These are phyloP conservation scores for Xylaria longipes DNA, from an alignment of 495 filamentous ascomycete species.

Conservation along the genomic window DNA sequence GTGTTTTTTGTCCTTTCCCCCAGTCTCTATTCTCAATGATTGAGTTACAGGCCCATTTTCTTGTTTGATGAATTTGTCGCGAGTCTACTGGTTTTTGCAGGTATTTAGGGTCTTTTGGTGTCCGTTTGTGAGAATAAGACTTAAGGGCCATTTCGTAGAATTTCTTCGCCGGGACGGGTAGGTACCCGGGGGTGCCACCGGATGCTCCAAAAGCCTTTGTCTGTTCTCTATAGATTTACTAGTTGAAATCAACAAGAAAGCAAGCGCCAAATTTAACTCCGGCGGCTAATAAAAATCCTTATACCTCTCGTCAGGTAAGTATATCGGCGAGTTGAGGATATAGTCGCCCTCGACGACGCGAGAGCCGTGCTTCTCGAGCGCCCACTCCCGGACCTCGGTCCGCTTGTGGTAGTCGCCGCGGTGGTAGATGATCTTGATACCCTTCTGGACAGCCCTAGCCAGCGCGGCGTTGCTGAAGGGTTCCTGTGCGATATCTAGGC, in stretches of 20 bases:
- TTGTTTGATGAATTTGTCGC: background rate
- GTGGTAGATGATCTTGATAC: slow-evolving; percentile 32
- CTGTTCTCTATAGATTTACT: too few relatives aligned
- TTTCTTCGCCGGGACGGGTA: too few relatives aligned
- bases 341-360: slow-evolving; percentile 19
- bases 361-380: slow-evolving; percentile 22
- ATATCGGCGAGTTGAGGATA: slow-evolving; percentile 23
- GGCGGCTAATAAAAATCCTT: background rate
- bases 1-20: background rate
- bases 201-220: too few relatives aligned
- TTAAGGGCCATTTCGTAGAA: too few relatives aligned
- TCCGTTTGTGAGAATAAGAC: background rate
- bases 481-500: slow-evolving; percentile 31
- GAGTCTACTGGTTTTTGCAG: too few relatives aligned
- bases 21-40: background rate
- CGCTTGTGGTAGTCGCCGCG: background rate
- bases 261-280: background rate
- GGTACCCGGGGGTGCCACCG: too few relatives aligned
- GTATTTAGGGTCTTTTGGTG: too few relatives aligned
- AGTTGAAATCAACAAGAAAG: background rate
- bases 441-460: slow-evolving; percentile 27
- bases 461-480: slow-evolving; percentile 29
- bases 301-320: background rate
- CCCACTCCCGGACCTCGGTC: slow-evolving; percentile 29
- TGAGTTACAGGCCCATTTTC: background rate